A percentile compares a stretch with the other conserved stretches of the same genome.
These are phyloP conservation scores for Perilla frutescens DNA, from an alignment of 257 asterid species.

Conservation along the genomic window DNA sequence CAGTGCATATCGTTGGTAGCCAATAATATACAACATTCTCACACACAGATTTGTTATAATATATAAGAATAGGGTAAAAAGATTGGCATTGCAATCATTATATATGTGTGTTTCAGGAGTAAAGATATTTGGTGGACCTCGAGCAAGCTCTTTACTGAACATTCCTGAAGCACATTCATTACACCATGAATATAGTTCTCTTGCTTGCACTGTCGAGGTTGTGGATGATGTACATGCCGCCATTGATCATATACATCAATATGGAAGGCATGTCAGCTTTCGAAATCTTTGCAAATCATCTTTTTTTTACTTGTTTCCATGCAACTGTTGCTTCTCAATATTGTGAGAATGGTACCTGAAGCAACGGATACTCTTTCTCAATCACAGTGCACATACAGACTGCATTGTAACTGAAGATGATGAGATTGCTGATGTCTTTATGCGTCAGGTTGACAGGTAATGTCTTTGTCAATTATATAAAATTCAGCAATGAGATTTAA, in stretches of 20 bases:
- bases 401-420: constrained; percentile 79
- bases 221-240: constrained; percentile 94
- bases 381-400: constrained; percentile 90
- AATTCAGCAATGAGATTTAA: neutral
- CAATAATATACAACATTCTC: neutral
- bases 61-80: neutral
- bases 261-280: constrained; percentile 75
- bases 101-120: constrained; percentile 64
- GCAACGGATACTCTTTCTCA: constrained; percentile 28
- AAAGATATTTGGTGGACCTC: constrained; percentile 81
- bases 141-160: constrained; percentile 66
- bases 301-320: constrained; percentile 1
- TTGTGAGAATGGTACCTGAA: constrained; percentile 18
- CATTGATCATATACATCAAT: constrained; percentile 85
- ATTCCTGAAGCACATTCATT: constrained; percentile 79
- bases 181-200: constrained; percentile 94
- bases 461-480: neutral
- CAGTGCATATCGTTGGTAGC: neutral
- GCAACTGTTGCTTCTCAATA: constrained; percentile 15
- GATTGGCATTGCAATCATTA: neutral
- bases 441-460: constrained; percentile 71
- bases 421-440: constrained; percentile 75
- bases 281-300: constrained; percentile 4
- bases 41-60: constrained; percentile 10
- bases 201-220: constrained; percentile 90